Percentiles rank a stretch among this genome's conserved stretches.
phyloP scores from a whole-genome alignment of 768 basidiomycete genomes.

The Udeniomyces megalosporus region DNA sequence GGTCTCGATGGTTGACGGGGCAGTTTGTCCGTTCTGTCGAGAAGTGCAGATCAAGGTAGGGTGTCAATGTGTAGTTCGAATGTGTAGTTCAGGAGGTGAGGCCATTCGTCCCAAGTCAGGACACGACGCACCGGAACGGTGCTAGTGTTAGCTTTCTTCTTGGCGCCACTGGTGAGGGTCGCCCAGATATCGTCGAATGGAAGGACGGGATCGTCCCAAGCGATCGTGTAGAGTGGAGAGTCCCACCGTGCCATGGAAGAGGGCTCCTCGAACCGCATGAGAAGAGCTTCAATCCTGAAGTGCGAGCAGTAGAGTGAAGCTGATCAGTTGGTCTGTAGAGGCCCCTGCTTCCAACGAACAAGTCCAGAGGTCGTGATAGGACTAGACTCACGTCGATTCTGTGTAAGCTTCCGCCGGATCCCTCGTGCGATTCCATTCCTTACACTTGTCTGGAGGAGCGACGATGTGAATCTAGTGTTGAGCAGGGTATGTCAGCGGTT shows the following conservation, averaged over 20 bases:
- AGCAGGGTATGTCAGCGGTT: background rate
- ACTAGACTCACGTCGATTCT: slow-evolving; percentile 50
- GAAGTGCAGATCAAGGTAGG: background rate
- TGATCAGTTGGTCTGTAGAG: background rate
- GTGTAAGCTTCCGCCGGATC: slow-evolving; percentile 40
- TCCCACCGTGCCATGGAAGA: slow-evolving; percentile 99
- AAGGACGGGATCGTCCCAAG: slow-evolving; percentile 46
- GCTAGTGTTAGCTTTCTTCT: slow-evolving; percentile 78
- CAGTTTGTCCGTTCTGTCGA: slow-evolving; percentile 55
- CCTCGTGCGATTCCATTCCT: slow-evolving; percentile 52
- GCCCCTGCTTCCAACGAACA: too few species aligned
- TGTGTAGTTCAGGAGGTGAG: background rate
- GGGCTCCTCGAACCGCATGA: slow-evolving; percentile 85
- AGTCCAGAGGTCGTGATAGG: slow-evolving; percentile 10
- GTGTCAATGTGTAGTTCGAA: background rate
- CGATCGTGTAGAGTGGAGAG: slow-evolving; percentile 74
- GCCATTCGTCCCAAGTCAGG: background rate
- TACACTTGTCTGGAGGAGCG: slow-evolving; percentile 49
- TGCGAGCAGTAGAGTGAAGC: background rate
- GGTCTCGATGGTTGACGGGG: slow-evolving; percentile 68
- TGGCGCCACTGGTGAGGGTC: slow-evolving; percentile 55
- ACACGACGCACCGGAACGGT: slow-evolving; percentile 46
- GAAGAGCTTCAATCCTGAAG: slow-evolving; percentile 61
- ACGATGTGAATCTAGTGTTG: slow-evolving; percentile 33
- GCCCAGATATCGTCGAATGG: slow-evolving; percentile 51